Conservation (phyloP, 2,329 filamentous ascomycete genomes). For the Botrytis cinerea region DNA sequence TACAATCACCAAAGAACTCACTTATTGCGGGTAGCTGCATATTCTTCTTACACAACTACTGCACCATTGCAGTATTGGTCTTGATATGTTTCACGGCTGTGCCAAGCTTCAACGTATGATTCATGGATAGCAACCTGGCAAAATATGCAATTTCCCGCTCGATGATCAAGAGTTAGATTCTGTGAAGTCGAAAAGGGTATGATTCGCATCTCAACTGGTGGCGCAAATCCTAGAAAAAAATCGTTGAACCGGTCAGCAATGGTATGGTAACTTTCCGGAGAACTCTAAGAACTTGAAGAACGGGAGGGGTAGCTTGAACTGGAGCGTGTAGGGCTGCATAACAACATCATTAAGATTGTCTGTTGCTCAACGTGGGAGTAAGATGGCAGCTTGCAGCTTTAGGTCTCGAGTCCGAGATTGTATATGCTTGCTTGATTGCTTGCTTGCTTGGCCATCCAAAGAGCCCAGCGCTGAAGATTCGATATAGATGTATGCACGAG, state of each 20-base stretch:
- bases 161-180: constrained; percentile 12
- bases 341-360: constrained; percentile 15
- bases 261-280: neutral
- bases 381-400: constrained; percentile 23
- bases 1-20: constrained; percentile 12
- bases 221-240: neutral
- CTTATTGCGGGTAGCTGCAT: constrained; percentile 18
- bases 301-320: neutral
- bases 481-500: constrained; percentile 26
- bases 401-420: constrained; percentile 20
- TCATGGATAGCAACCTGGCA: constrained; percentile 18
- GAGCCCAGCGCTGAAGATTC: constrained; percentile 20
- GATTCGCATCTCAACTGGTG: neutral
- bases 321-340: constrained; percentile 23
- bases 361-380: constrained; percentile 19
- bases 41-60: constrained; percentile 21
- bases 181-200: constrained; percentile 6
- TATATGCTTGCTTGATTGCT: neutral
- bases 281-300: constrained; percentile 1
- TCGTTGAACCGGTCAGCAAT: constrained; percentile 20
- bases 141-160: constrained; percentile 22
- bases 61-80: constrained; percentile 21
- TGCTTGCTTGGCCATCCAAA: constrained; percentile 5
- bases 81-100: constrained; percentile 23
- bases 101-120: constrained; percentile 26